A percentile compares a stretch with the other conserved stretches of the same genome.
phyloP scores from a whole-genome alignment of 371 early-diverging fungal genomes.

The Mortierella polycephala region DNA sequence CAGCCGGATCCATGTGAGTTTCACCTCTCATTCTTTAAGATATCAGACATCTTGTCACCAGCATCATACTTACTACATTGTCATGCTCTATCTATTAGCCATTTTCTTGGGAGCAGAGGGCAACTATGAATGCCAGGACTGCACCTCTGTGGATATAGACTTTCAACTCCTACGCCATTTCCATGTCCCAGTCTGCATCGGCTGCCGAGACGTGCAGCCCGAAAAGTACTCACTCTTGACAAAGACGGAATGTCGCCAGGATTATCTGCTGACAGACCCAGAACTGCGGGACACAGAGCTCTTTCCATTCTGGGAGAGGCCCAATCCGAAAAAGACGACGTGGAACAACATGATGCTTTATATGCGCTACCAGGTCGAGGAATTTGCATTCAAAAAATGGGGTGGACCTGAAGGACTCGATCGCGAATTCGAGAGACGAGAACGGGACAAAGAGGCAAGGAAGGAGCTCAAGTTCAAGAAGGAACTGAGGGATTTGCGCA shows the following conservation, averaged over 20 bases:
- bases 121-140: slow-evolving; percentile 80
- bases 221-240: slow-evolving; percentile 93
- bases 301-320: slow-evolving; percentile 87
- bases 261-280: slow-evolving; percentile 91
- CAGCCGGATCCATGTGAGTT: slow-evolving; percentile 63
- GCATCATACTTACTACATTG: background rate
- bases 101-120: slow-evolving; percentile 69
- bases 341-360: slow-evolving; percentile 97
- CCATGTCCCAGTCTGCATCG: slow-evolving; percentile 75
- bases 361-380: slow-evolving; percentile 89
- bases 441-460: slow-evolving; percentile 77
- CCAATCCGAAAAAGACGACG: slow-evolving; percentile 94
- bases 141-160: slow-evolving; percentile 83
- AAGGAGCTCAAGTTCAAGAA: slow-evolving; percentile 89
- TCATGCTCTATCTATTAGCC: slow-evolving; percentile 46
- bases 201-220: slow-evolving; percentile 77
- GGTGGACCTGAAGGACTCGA: slow-evolving; percentile 88
- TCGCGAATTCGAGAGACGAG: slow-evolving; percentile 88
- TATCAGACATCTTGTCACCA: background rate
- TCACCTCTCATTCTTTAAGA: background rate
- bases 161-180: slow-evolving; percentile 76
- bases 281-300: slow-evolving; percentile 85
- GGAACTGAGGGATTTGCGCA: slow-evolving; percentile 81
- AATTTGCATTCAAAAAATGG: slow-evolving; percentile 95
- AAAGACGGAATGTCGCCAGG: slow-evolving; percentile 87